These are phyloP conservation scores for Cyclotella kingstonii DNA, from an alignment of 108 stramenopile species.

Conservation along the genomic window DNA sequence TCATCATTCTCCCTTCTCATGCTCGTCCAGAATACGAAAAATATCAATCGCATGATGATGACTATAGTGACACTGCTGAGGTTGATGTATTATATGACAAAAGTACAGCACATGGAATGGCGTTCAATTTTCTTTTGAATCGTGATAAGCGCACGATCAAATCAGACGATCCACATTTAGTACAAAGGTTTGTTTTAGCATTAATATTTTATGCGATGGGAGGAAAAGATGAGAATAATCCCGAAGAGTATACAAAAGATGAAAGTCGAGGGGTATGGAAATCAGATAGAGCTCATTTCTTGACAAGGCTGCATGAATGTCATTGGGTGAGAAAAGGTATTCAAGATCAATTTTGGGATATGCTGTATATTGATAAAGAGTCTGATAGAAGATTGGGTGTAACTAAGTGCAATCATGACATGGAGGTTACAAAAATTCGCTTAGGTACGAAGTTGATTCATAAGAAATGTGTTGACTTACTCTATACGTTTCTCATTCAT, in stretches of 20 bases:
- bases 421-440: conserved; percentile 43
- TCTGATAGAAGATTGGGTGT: conserved; percentile 25
- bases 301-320: conserved; percentile 46
- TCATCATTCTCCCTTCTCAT: conserved; percentile 19
- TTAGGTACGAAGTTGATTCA: conserved; percentile 23
- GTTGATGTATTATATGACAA: conserved; percentile 27
- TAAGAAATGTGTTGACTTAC: too few species aligned
- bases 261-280: conserved; percentile 23
- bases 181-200: conserved; percentile 39
- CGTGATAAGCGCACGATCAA: conserved; percentile 23
- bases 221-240: conserved; percentile 23
- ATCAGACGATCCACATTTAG: conserved; percentile 14
- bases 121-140: conserved; percentile 39
- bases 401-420: conserved; percentile 38
- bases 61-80: background rate
- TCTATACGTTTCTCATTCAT: too few species aligned
- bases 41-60: conserved; percentile 10
- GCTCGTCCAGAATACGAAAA: conserved; percentile 26
- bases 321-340: conserved; percentile 44
- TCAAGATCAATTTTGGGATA: conserved; percentile 36
- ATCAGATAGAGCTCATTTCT: conserved; percentile 33
- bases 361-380: conserved; percentile 21
- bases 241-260: background rate
- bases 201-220: conserved; percentile 37
- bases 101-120: conserved; percentile 40